These are phyloP conservation scores for Chenopodium album DNA, from an alignment of 148 eudicot genomes.

Conservation along the genomic window DNA sequence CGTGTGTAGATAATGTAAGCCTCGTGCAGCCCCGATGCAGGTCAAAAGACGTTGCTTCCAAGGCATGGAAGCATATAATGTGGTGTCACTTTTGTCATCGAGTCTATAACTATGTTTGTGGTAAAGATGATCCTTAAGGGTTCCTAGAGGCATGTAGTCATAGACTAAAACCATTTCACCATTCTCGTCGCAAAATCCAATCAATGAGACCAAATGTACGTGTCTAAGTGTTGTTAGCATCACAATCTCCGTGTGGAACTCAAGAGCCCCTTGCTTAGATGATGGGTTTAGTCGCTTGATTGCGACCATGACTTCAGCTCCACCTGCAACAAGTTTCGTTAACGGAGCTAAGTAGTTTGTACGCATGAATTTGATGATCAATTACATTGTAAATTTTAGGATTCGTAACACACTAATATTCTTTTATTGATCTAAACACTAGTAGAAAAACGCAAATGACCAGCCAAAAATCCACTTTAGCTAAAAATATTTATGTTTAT, in stretches of 20 bases:
- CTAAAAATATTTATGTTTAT: too few species aligned
- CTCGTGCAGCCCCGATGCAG: constrained; percentile 17
- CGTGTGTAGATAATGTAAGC: constrained; percentile 11
- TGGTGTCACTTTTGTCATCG: background rate
- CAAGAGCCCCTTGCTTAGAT: background rate
- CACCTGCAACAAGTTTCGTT: background rate
- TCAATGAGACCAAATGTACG: background rate
- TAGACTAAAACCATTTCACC: background rate
- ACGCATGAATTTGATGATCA: background rate
- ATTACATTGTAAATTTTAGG: too few species aligned
- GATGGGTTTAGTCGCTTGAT: background rate
- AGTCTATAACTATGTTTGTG: background rate
- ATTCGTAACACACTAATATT: too few species aligned
- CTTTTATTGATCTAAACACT: too few species aligned
- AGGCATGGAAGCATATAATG: background rate
- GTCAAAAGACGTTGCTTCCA: constrained; percentile 14
- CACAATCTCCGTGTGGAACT: background rate
- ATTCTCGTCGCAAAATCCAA: background rate
- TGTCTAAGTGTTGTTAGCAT: background rate
- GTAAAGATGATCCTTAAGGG: background rate
- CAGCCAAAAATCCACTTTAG: too few species aligned
- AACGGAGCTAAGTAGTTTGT: background rate
- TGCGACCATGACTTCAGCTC: background rate
- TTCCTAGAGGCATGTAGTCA: background rate
- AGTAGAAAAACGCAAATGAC: too few species aligned